Evolutionary conservation across 352 stramenopile species (phyloP), one percentile per base, ranked within the genome.

Genomic region (Phytophthora pinifolia): DNA sequence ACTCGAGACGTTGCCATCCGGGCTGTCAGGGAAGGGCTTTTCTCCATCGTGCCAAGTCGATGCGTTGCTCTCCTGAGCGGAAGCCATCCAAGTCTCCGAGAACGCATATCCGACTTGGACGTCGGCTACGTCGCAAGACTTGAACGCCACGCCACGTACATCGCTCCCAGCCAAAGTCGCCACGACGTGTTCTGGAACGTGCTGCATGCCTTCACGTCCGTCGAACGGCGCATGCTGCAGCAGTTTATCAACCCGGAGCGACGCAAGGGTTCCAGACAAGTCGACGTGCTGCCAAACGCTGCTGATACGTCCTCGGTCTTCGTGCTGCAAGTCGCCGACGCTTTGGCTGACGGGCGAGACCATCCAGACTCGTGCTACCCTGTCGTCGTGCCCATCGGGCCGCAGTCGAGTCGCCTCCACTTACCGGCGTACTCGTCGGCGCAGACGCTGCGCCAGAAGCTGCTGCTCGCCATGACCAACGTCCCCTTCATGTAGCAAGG

Each of bases 311-410:
- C 32, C 1, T 20, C 42, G 9, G 34, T 6, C 0, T 75, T 87
- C 33, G 59, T 72, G 0, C 58, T 90, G 13, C 67, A 90, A 46
- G 61, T 90, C 20, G 54, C 60, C 4, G 72, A 74, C 3, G 61
- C 70, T 0, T 51, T 82, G 10, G 52, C 63, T 0, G 76, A 84
- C 32, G 67, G 67, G n/a, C 55, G 69, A 29, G 67, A 75, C 27
- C 60, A 83, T 42, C 71, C 74, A 2, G 78, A 90, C 34, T 71
- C 74, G 2, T 86, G 74, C 41, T 88, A 82, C 36, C 80, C 78
- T 8, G 74, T 88, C 18, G 62, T 88, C 2, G 59, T 81, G 1
- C 22, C 67, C 6, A 51, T 75, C 33, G 18, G 57, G 14, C 49
- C 46, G 1, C 30, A 46, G n/a, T 54, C 43, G 34, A 76, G 67